Percentiles rank a stretch among this genome's conserved stretches.
phyloP scores from a whole-genome alignment of 2,329 filamentous ascomycete genomes.

The Colletotrichum liriopes region DNA sequence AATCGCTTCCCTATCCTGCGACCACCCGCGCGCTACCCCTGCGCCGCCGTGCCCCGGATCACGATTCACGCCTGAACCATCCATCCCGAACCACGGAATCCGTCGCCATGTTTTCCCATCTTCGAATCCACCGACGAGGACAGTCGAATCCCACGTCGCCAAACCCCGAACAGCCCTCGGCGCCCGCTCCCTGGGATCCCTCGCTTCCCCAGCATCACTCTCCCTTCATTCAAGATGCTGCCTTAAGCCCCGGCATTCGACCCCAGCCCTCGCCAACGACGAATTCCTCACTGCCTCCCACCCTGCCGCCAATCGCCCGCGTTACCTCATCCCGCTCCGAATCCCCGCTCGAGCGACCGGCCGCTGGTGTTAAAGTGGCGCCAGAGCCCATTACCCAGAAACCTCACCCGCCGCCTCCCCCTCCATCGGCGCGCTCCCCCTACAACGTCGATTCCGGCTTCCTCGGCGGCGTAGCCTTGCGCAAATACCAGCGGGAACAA shows the following conservation, averaged over 20 bases:
- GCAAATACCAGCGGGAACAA: conserved; percentile 63
- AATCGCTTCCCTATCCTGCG: conserved; percentile 35
- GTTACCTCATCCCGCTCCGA: conserved; percentile 60
- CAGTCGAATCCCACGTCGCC: conserved; percentile 71
- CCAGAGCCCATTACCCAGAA: conserved; percentile 33
- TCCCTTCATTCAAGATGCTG: conserved; percentile 58
- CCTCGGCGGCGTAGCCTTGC: conserved; percentile 69
- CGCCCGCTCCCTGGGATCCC: conserved; percentile 50
- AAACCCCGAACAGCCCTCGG: conserved; percentile 63
- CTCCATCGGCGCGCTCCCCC: conserved; percentile 51
- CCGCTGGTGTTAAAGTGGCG: conserved; percentile 40
- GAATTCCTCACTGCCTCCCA: conserved; percentile 61
- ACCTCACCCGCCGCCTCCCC: conserved; percentile 48
- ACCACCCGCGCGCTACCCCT: conserved; percentile 32
- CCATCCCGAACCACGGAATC: conserved; percentile 1
- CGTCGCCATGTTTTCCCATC: conserved; percentile 64
- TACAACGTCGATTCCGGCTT: conserved; percentile 62
- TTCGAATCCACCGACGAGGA: conserved; percentile 72
- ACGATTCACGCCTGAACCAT: conserved; percentile 19
- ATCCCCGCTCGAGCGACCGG: conserved; percentile 37
- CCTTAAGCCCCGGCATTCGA: conserved; percentile 54
- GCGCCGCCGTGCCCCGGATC: conserved; percentile 23
- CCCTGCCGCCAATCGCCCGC: conserved; percentile 66
- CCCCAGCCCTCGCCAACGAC: conserved; percentile 51
- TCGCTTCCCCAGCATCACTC: conserved; percentile 57